Evolutionary conservation across 1,284 basidiomycete genomes (phyloP), one percentile per base, ranked within the genome.

Genomic region (Ustilago nuda): DNA sequence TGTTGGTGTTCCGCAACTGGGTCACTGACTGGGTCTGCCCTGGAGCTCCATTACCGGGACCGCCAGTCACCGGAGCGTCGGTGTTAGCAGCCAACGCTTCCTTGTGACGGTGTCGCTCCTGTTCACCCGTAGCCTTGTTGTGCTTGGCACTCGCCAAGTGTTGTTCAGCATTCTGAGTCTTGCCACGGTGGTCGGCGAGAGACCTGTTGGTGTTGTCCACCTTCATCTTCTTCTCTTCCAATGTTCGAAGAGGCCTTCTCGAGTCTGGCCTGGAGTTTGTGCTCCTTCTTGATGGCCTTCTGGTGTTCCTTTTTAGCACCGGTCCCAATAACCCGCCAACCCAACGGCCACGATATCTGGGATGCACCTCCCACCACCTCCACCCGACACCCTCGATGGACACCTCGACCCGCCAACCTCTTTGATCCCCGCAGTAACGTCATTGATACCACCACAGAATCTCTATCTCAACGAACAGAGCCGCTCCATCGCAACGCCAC

Each of bases 201-300:
- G 58, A 58, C 56, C 70, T 73, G 17, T 56, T 30, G 32, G 61
- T 35, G 33, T 52, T 66, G 19, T 73, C 70, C 2, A 77, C 51
- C 64, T 72, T 66, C 70, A 77, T 70, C 64, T 69, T 66, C 66
- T 70, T 72, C 61, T 77, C 75, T 23, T 77, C 75, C 5, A 77
- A 55, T 0, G 56, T 64, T 0, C 75, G 63, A 0, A 77, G 64
- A 6, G 4, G 63, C 61, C 52, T 77, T 77, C 17, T 77, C 74
- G 0, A 77, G 63, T 54, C 69, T 73, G 11, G 70, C 70, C 7
- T 63, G 60, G 9, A 72, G 32, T 48, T 77, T 73, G 70, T 73
- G 74, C 54, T 77, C 74, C 53, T 72, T 72, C 39, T 51, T 45
- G 54, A 77, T 72, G 0, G 66, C 66, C 50, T 72, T 72, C 39